phyloP scores from a whole-genome alignment of 345 rosid species.

The Bruguiera sexangula region DNA sequence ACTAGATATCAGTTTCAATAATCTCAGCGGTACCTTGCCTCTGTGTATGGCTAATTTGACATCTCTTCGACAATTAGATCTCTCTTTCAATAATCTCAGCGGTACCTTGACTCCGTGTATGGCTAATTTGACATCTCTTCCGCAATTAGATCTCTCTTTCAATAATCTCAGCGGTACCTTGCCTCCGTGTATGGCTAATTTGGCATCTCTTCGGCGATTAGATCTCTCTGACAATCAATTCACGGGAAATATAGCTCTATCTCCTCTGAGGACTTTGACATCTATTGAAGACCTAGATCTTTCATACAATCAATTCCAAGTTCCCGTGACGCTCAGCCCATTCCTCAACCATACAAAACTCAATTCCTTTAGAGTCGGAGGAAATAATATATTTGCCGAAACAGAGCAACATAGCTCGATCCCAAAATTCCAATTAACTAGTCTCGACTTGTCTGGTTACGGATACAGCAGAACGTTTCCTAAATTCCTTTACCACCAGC shows the following conservation, averaged over 20 bases:
- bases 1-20: not conserved
- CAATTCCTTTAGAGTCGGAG: not conserved
- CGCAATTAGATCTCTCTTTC: too few relatives aligned
- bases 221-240: not conserved
- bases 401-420: not conserved
- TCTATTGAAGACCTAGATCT: too few relatives aligned
- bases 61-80: too few relatives aligned
- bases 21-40: not conserved
- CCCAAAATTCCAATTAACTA: slow-evolving; percentile 6
- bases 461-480: not conserved
- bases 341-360: not conserved
- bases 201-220: not conserved
- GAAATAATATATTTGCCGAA: too few relatives aligned
- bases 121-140: too few relatives aligned
- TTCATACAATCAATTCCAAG: not conserved
- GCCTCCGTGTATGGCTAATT: not conserved
- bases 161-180: not conserved
- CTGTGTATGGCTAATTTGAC: too few relatives aligned
- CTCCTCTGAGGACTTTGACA: not conserved
- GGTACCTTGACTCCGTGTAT: too few relatives aligned
- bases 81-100: too few relatives aligned
- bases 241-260: not conserved
- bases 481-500: not conserved
- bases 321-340: not conserved
- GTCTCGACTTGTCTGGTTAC: not conserved